A percentile compares a stretch with the other conserved stretches of the same genome.
Evolutionary conservation across 805 yeast genomes (phyloP).

Genomic region (Allodekkera sacchari): DNA sequence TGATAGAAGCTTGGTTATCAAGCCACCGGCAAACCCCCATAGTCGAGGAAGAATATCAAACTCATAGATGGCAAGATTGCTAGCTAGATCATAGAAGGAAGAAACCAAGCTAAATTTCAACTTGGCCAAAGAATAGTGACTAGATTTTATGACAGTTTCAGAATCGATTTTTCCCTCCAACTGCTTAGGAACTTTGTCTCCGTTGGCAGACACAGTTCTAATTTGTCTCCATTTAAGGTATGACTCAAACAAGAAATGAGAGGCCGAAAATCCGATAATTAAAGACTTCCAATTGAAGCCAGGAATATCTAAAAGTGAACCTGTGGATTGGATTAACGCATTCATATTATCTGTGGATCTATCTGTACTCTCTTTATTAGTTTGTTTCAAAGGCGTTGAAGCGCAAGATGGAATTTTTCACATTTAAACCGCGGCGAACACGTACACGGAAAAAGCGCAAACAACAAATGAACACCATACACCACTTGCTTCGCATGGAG

Average conservation of each 20-base stretch:
- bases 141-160: slow-evolving; percentile 69
- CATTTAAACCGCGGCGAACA: too few species aligned
- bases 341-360: slow-evolving; percentile 15
- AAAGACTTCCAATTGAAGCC: slow-evolving; percentile 73
- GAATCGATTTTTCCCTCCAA: slow-evolving; percentile 59
- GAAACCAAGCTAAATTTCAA: slow-evolving; percentile 56
- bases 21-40: slow-evolving; percentile 42
- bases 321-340: slow-evolving; percentile 28
- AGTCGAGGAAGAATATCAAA: slow-evolving; percentile 57
- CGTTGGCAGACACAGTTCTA: slow-evolving; percentile 40
- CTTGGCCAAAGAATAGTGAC: slow-evolving; percentile 73
- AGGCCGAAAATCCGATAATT: slow-evolving; percentile 64
- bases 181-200: slow-evolving; percentile 52
- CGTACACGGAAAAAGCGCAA: too few species aligned
- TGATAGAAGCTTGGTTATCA: slow-evolving; percentile 21
- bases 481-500: too few species aligned
- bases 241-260: slow-evolving; percentile 68
- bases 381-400: neutral
- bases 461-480: too few species aligned
- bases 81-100: slow-evolving; percentile 40
- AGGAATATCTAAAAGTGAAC: slow-evolving; percentile 54
- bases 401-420: too few species aligned
- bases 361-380: too few species aligned
- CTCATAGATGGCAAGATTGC: slow-evolving; percentile 50
- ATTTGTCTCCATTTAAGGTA: slow-evolving; percentile 74